Evolutionary conservation across 129 eudicot species (phyloP).

Genomic region (Cynara cardunculus): DNA sequence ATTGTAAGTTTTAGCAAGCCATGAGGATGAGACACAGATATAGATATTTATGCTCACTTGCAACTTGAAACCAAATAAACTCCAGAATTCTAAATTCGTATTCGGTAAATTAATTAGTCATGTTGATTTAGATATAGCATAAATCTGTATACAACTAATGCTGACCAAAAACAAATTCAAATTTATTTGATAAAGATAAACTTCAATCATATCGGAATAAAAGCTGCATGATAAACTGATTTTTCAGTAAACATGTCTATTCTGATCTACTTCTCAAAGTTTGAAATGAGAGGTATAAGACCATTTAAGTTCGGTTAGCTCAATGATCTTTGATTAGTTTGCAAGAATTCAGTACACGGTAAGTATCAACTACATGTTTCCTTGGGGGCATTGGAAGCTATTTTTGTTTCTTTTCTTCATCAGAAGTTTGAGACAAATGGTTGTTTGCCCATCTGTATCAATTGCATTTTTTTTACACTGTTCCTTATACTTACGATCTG

Average conservation of each 20-base stretch:
- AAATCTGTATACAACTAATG: background rate
- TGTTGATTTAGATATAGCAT: background rate
- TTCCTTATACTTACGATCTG: conserved; percentile 11
- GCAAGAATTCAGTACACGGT: too few relatives aligned
- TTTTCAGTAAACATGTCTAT: background rate
- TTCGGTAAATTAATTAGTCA: background rate
- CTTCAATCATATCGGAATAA: background rate
- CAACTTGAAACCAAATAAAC: background rate
- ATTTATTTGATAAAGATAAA: background rate
- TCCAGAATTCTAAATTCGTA: too few relatives aligned
- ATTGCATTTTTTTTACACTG: background rate
- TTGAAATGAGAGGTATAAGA: too few relatives aligned
- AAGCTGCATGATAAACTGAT: background rate
- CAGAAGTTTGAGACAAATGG: background rate
- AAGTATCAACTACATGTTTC: too few relatives aligned
- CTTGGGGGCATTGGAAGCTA: too few relatives aligned
- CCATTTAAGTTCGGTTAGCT: too few relatives aligned
- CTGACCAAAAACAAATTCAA: conserved; percentile 1
- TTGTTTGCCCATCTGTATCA: background rate
- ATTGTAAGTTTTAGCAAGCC: background rate
- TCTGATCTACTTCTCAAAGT: background rate
- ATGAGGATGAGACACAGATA: background rate
- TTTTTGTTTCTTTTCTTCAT: too few relatives aligned
- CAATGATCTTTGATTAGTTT: too few relatives aligned
- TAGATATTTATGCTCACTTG: background rate